These are phyloP conservation scores for Colletotrichum gloeosporioides DNA, from an alignment of 2,329 filamentous ascomycete genomes.

Conservation along the genomic window DNA sequence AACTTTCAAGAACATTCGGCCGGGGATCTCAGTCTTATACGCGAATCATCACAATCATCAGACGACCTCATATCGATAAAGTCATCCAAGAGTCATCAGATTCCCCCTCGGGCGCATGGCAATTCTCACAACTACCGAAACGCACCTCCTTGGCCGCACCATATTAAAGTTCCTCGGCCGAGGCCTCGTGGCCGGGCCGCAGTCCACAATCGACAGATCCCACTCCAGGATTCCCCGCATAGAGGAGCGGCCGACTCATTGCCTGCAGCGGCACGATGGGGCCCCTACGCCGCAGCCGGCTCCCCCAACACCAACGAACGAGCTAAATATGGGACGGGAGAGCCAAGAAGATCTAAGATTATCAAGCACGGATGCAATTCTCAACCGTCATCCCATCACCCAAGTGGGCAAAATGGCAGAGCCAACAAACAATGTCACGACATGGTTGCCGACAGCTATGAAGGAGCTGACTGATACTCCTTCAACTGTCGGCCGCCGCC, in stretches of 20 bases:
- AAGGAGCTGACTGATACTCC: neutral
- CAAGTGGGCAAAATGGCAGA: neutral
- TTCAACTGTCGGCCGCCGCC: neutral
- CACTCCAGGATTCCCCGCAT: neutral
- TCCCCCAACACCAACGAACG: neutral
- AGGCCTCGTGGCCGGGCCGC: neutral
- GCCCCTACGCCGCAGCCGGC: neutral
- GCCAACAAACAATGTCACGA: neutral
- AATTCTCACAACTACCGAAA: neutral
- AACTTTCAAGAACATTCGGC: neutral
- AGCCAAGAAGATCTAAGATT: neutral
- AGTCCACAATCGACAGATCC: neutral
- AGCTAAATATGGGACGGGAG: neutral
- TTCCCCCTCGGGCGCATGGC: neutral
- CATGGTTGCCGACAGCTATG: neutral
- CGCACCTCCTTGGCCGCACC: neutral
- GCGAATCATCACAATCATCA: neutral
- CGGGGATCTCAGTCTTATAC: neutral
- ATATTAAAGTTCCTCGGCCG: neutral
- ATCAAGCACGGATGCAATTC: neutral
- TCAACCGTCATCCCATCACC: neutral
- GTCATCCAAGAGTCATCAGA: neutral
- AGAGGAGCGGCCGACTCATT: neutral
- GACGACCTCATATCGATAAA: neutral
- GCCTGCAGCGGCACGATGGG: neutral